Percentiles rank a stretch among this genome's conserved stretches.
phyloP scores from a whole-genome alignment of 768 basidiomycete species.

The Dendrothele bispora region DNA sequence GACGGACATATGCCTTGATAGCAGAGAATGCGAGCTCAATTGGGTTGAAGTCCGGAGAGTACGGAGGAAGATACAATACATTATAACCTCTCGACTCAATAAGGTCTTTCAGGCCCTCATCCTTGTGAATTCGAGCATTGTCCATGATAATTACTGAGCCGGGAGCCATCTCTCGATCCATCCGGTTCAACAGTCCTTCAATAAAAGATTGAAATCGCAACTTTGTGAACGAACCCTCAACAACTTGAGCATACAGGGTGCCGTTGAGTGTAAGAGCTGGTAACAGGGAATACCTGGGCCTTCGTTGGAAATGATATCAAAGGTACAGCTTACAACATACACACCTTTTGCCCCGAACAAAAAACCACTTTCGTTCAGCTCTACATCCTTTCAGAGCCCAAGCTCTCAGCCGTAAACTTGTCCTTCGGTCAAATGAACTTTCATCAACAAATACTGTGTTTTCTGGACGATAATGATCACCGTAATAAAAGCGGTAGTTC shows the following conservation, averaged over 20 bases:
- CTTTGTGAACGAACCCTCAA: constrained; percentile 21
- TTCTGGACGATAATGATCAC: background rate
- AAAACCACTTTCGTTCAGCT: background rate
- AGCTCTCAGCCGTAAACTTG: background rate
- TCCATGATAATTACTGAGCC: constrained; percentile 36
- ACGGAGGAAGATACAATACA: constrained; percentile 23
- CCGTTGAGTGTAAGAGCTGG: constrained; percentile 27
- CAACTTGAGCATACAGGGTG: constrained; percentile 16
- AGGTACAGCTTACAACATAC: background rate
- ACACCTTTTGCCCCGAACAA: constrained; percentile 1
- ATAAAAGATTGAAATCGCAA: constrained; percentile 24
- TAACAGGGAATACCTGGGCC: constrained; percentile 25
- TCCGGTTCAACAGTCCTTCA: constrained; percentile 20
- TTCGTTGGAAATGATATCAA: background rate
- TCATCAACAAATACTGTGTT: constrained; percentile 4
- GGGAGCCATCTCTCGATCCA: constrained; percentile 26
- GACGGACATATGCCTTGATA: constrained; percentile 19
- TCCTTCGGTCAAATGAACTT: constrained; percentile 3
- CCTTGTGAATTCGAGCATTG: constrained; percentile 34
- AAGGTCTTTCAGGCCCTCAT: constrained; percentile 18
- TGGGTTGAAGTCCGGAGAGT: constrained; percentile 27
- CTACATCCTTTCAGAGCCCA: background rate
- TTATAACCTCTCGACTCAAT: constrained; percentile 18
- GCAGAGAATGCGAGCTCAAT: constrained; percentile 22
- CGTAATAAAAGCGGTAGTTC: constrained; percentile 9